Evolutionary conservation across 2,329 filamentous ascomycete species (phyloP).

Genomic region (Trichoderma endophyticum): DNA sequence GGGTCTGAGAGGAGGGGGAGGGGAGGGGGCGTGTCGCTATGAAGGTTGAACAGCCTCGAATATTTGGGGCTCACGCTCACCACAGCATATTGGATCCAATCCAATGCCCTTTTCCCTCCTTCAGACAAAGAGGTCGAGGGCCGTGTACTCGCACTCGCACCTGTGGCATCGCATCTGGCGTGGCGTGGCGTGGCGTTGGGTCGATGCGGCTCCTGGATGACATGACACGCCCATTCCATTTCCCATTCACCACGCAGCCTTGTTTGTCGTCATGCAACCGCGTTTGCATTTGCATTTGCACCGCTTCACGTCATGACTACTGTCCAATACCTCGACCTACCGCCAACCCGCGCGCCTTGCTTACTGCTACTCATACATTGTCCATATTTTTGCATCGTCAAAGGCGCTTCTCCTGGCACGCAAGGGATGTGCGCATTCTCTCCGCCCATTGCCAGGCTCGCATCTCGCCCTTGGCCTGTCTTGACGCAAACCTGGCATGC

Average conservation of each 20-base stretch:
- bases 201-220: constrained; percentile 1
- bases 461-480: constrained; percentile 10
- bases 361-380: neutral
- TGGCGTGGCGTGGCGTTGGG: neutral
- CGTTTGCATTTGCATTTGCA: neutral
- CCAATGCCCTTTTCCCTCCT: neutral
- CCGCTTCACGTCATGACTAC: neutral
- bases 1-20: neutral
- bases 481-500: constrained; percentile 9
- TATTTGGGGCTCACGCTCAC: neutral
- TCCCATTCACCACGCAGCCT: neutral
- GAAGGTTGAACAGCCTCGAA: constrained; percentile 3
- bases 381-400: neutral
- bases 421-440: constrained; percentile 17
- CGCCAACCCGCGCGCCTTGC: neutral
- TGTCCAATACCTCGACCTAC: neutral
- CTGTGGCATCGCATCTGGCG: neutral
- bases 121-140: neutral
- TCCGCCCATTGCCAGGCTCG: neutral
- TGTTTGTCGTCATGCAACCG: neutral
- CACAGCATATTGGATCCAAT: neutral
- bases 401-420: constrained; percentile 9
- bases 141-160: neutral
- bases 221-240: neutral
- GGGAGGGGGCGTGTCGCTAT: constrained; percentile 10